Base-by-base conservation (phyloP, 2,329 filamentous ascomycete species). In the Fusarium sp. region DNA sequence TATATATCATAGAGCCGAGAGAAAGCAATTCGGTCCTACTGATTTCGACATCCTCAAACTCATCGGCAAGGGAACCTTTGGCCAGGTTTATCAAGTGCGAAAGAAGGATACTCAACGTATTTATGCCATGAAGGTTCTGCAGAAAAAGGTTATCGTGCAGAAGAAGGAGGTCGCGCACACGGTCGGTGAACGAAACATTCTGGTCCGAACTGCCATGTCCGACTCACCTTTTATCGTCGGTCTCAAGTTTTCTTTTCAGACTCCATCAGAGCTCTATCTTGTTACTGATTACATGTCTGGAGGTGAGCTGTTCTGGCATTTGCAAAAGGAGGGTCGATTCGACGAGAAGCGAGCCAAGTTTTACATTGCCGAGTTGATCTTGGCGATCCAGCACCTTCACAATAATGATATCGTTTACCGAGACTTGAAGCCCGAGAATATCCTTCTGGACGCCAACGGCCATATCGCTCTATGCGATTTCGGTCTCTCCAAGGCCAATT, bases 231-330 rank as follows among this genome's bases (percentile, higher is more conserved):
- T 99, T 76, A 99, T 99, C 65, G 96, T 99, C 39, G 95, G 95
- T 9, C 85, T 99, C 74, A 99, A 99, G 76, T 99, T 98, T 77
- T 98, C 96, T 0, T 99, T 99, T 83, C 96, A 99, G 78, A 98
- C 96, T 1, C 93, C 94, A 2, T 96, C 94, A 6, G 96, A 99
- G 78, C 87, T 99, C 3, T 98, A 98, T 77, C 85, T 99, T n/a
- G 96, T 99, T 15, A 98, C 96, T 7, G 96, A 98, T 77, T 99
- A 97, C 83, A 98, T 99, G 96, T 99, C 96, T 17, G 96, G 96
- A 38, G 96, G 96, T 58, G 96, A 99, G 79, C 85, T 99, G 2
- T 99, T 99, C 80, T 99, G 96, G 95, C 96, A 99, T 82, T 81
- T 99, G 59, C 96, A 99, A 77, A 97, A 97, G 76, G 96, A 98